Evolutionary conservation across 108 stramenopile genomes (phyloP), one percentile per base, ranked within the genome.

Genomic region (Fragilaria crotonensis): DNA sequence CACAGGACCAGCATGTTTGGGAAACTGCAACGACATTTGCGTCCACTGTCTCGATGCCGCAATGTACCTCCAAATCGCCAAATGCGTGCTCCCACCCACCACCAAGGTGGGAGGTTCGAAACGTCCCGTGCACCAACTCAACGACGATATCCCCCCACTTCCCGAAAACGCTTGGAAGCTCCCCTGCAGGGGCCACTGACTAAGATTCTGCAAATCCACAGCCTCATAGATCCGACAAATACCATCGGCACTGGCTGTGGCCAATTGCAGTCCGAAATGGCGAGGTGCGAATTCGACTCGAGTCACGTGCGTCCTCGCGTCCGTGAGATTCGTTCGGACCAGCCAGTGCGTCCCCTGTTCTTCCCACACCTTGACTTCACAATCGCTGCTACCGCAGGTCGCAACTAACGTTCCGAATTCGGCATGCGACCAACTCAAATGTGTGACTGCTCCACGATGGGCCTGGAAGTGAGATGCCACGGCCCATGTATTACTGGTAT

Each of bases 351-450:
- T n/a, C 9, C 49, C 22, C 14, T 19, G 21, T 80, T 96, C 97
- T 71, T 95, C 97, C 93, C 94, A 96, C 3, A 98, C 83, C 25
- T 72, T 82, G 33, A 88, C 91, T 26, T 85, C 80, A 26, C 87
- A 76, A 67, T 96, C 97, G 32, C 55, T 68, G 32, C 55, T 68
- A 19, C 93, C 93, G 63, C 85, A 89, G 5, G 95, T 95, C 17
- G 97, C 97, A 27, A 98, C 59, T 9, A 98, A 49, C 66, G 85
- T 85, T 25, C 97, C 95, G 75, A 93, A 98, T 58, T 96, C 95
- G 0, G 97, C 94, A 78, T 98, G 95, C 4, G 87, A 92, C 95
- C 95, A 98, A 33, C 70, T 73, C 25, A 98, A 54, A 36, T 80
- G 78, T 51, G 80, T 87, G 17, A 98, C 82, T 5, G 79, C 74